Percentiles rank a stretch among this genome's conserved stretches.
phyloP scores from a whole-genome alignment of 1,139 yeast species.

The Taphrina confusa region DNA sequence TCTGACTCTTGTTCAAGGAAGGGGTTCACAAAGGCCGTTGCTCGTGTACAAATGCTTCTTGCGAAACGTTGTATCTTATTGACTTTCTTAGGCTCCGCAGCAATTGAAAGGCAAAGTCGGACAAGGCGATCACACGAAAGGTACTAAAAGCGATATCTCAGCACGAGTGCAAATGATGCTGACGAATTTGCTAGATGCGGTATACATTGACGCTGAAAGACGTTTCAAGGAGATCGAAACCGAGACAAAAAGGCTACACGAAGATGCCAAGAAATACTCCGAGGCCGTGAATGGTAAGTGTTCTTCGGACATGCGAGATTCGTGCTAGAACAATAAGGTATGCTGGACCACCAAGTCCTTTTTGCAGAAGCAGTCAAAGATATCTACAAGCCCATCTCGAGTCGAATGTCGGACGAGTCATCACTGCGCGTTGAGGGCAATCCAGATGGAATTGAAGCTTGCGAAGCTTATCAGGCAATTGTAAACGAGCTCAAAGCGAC shows the following conservation, averaged over 20 bases:
- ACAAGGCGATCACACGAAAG: constrained; percentile 47
- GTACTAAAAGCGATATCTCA: not conserved
- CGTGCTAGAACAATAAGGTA: no score
- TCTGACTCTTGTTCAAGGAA: not conserved
- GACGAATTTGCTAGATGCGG: constrained; percentile 61
- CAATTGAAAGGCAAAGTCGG: constrained; percentile 73
- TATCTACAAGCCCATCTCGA: constrained; percentile 92
- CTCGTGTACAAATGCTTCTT: not conserved
- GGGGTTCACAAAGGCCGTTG: constrained; percentile 24
- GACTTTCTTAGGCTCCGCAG: constrained; percentile 54
- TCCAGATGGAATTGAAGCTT: constrained; percentile 93
- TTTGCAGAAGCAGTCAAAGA: constrained; percentile 93
- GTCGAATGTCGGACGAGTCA: constrained; percentile 85
- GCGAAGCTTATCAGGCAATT: constrained; percentile 85
- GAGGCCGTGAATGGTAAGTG: constrained; percentile 75
- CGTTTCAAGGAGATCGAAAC: constrained; percentile 87
- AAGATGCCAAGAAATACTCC: constrained; percentile 85
- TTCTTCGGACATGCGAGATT: no score
- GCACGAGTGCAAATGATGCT: no score
- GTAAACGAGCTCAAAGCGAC: constrained; percentile 83
- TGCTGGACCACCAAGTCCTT: constrained; percentile 89
- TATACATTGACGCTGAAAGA: constrained; percentile 91
- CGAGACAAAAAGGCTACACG: constrained; percentile 86
- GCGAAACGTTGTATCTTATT: not conserved
- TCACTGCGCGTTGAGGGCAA: constrained; percentile 85